Percentiles rank a stretch among this genome's conserved stretches.
These are phyloP conservation scores for Clitopilus passeckerianus DNA, from an alignment of 768 basidiomycete genomes.

Conservation along the genomic window DNA sequence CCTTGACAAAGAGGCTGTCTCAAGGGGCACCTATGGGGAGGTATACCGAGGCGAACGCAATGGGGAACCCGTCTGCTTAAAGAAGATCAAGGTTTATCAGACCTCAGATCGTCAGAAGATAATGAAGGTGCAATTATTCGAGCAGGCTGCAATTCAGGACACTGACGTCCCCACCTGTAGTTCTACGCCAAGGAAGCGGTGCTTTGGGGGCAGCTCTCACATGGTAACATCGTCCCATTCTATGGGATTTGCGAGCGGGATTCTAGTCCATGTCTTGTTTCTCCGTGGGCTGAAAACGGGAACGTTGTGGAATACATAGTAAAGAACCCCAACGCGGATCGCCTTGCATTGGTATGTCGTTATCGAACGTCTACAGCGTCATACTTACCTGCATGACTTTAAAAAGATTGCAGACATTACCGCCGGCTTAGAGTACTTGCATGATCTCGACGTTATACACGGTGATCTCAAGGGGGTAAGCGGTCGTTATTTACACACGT, in stretches of 20 bases:
- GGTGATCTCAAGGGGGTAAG: slow-evolving; percentile 1
- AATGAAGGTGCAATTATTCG: background rate
- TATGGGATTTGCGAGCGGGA: background rate
- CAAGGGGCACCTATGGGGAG: background rate
- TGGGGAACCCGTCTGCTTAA: background rate
- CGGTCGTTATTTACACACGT: background rate
- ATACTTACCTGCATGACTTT: background rate
- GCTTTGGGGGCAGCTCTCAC: background rate
- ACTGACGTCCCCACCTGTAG: background rate
- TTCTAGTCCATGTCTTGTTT: background rate
- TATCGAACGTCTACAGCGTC: background rate
- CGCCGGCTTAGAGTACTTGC: background rate
- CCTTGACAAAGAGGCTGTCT: background rate
- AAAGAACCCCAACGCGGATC: background rate
- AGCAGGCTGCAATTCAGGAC: background rate
- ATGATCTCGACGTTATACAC: background rate
- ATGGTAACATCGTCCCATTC: background rate
- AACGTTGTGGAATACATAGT: background rate
- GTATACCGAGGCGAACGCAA: background rate
- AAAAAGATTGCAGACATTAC: background rate
- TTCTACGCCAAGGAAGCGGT: background rate
- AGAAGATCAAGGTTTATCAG: background rate
- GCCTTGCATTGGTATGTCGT: background rate
- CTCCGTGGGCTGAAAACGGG: background rate
- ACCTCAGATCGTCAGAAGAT: background rate